Base-by-base conservation (phyloP, 2,329 filamentous ascomycete species). In the Coccinonectria pachysandricola region DNA sequence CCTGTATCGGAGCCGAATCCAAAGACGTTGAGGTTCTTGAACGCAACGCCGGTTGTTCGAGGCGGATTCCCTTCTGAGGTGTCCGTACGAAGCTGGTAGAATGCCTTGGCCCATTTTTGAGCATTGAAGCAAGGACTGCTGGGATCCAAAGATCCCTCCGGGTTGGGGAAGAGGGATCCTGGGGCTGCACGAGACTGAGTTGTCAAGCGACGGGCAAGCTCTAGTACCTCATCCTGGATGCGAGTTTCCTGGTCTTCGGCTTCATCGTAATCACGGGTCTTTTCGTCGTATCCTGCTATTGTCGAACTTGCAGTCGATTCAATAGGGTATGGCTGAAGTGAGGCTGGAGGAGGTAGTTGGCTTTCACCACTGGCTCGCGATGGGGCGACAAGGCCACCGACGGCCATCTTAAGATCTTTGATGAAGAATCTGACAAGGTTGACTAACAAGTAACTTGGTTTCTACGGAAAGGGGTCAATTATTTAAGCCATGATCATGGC, bases 61-160 rank as follows among this genome's bases (percentile, higher is more conserved):
- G 39, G 48, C 0, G 37, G 30, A 11, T 37, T 49, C 1, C 49
- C 48, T 4, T 46, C 36, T 2, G 40, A 43, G 0, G 34, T 35
- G 7, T 45, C 38, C 4, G 34, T 45, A 4, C 48, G 28, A 2
- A 41, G 25, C 3, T 43, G 30, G 22, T 46, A 51, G 18, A 51
- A 53, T 6, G 59, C 58, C 25, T 53, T 60, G 15, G 57, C 56
- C 61, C 61, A 65, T 34, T 56, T 52, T 11, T 51, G 52, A 4
- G 59, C 49, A 31, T 54, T 56, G 39, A 65, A 65, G 4, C 48
- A 35, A 14, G 48, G 43, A 11, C 54, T 56, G 18, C 46, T 48
- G 4, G 61, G 61, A 30, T 65, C 52, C 4, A 65, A 42, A 1
- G 42, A 34, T 3, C 44, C 43, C 7, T 40, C 35, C 19, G 36